These are phyloP conservation scores for Musa schizocarpa DNA, from an alignment of 176 grass and related monocot species.

Conservation along the genomic window DNA sequence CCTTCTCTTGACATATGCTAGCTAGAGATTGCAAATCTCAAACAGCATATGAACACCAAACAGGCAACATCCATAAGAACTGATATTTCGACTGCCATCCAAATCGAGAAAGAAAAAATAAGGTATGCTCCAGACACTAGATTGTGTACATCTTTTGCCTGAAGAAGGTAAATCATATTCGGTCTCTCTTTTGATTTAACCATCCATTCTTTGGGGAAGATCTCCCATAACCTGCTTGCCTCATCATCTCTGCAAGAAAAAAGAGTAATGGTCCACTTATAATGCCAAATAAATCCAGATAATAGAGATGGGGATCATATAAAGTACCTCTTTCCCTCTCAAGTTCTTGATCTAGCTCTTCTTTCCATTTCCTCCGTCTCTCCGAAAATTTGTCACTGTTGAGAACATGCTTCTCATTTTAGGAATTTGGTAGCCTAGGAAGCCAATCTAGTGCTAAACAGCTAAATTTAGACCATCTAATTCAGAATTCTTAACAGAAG, in stretches of 20 bases:
- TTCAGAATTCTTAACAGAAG: too few species aligned
- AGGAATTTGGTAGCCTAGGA: neutral
- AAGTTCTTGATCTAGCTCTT: slow-evolving; percentile 83
- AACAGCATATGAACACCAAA: too few species aligned
- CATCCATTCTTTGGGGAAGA: slow-evolving; percentile 45
- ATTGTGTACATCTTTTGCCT: slow-evolving; percentile 21
- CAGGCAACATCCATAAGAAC: too few species aligned
- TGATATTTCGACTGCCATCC: too few species aligned
- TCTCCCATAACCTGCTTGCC: slow-evolving; percentile 42
- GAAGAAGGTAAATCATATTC: slow-evolving; percentile 1
- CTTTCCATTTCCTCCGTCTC: slow-evolving; percentile 81
- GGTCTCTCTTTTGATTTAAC: slow-evolving; percentile 48
- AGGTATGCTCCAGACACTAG: neutral
- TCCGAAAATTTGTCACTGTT: slow-evolving; percentile 60
- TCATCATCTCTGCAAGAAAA: slow-evolving; percentile 48
- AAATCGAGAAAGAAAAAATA: neutral
- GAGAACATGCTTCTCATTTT: slow-evolving; percentile 18
- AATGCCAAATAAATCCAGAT: slow-evolving; percentile 6
- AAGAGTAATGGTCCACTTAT: neutral
- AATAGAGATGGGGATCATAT: neutral
- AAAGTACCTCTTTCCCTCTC: slow-evolving; percentile 80
- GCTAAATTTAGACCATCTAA: too few species aligned
- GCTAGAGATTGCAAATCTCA: too few species aligned
- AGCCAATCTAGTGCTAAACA: neutral
- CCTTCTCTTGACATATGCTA: too few species aligned